Base-by-base conservation (phyloP, 352 stramenopile species). In the Phytopythium ostracodes region DNA sequence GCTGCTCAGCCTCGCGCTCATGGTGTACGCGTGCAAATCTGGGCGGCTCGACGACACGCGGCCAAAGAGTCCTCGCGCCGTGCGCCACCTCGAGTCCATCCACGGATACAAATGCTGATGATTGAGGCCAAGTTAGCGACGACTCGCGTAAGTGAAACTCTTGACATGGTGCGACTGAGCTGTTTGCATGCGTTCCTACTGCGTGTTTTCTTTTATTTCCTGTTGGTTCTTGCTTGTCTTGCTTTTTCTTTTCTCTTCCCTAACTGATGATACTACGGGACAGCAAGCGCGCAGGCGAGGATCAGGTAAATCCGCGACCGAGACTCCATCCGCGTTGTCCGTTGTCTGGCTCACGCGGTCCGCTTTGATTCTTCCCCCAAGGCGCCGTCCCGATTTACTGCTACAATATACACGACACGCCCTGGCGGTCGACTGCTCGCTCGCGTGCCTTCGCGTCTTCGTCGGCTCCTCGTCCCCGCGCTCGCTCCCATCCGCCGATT, bases 1-100 rank as follows among this genome's bases (percentile, higher is more conserved):
- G 22, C 68, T 89, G 47, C 62, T 92, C 55, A 92, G 83, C 49
- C 72, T 92, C n/a, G 69, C 72, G 40, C 69, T 92, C 62, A 89
- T 92, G 80, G 86, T 90, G 54, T 92, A 90, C 44, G 83, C 83
- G 12, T 89, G 77, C 51, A 75, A 73, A 43, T 88, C 78, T 0
- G 80, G 80, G 17, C 71, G 81, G 4, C 68, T 92, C 7, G 81
- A 91, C 35, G 79, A 91, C 56, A 89, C 79, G 20, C 71, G 81
- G 1, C 79, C 81, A 0, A 89, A 91, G 62, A 91, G 79, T 29
- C 81, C 81, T 35, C 81, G 79, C 1, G 73, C 81, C 1, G 75
- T 86, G 27, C 62, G 67, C 2, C 81, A 88, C 36, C 61, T 85
- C 20, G 81, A 90, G 36, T 86, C 77, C 44, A 90, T 86, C 56